Percentiles rank a stretch among this genome's conserved stretches.
Conservation (phyloP, 2,329 filamentous ascomycete genomes). For the Pseudocercospora musae region DNA sequence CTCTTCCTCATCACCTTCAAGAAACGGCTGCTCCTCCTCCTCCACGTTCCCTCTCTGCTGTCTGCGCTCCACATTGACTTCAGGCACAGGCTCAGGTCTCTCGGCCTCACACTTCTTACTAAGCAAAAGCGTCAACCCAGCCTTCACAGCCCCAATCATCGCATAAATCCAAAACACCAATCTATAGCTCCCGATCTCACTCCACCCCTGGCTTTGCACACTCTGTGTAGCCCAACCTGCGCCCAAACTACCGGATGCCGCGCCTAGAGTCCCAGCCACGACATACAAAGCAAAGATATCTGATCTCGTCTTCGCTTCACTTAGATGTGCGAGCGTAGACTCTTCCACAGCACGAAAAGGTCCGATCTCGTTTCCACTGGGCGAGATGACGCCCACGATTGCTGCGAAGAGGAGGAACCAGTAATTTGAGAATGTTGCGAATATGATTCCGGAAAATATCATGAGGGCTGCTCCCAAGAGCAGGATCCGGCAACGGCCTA, state of each 20-base stretch:
- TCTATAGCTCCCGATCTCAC: constrained; percentile 38
- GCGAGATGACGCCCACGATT: constrained; percentile 35
- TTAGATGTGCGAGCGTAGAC: constrained; percentile 34
- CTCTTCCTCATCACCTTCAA: constrained; percentile 7
- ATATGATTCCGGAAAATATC: constrained; percentile 29
- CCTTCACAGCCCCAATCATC: constrained; percentile 40
- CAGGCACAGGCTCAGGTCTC: constrained; percentile 10
- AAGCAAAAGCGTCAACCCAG: constrained; percentile 38
- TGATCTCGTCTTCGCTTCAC: constrained; percentile 23
- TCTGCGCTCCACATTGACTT: constrained; percentile 5
- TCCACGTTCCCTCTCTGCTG: constrained; percentile 2
- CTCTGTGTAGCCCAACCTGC: constrained; percentile 40
- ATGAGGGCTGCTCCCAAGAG: constrained; percentile 31
- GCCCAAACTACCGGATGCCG: constrained; percentile 29
- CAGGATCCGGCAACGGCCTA: constrained; percentile 32
- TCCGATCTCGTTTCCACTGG: constrained; percentile 37
- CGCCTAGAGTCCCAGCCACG: constrained; percentile 30
- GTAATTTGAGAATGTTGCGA: constrained; percentile 29
- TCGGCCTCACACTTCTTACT: constrained; percentile 38
- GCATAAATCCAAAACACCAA: constrained; percentile 45
- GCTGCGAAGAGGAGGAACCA: constrained; percentile 33
- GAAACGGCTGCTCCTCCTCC: constrained; percentile 19
- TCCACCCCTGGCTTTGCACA: constrained; percentile 37
- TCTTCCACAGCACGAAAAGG: constrained; percentile 37
- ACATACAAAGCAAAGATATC: constrained; percentile 35